phyloP scores from a whole-genome alignment of 352 stramenopile species.

The Phytophthora cryptogea region DNA sequence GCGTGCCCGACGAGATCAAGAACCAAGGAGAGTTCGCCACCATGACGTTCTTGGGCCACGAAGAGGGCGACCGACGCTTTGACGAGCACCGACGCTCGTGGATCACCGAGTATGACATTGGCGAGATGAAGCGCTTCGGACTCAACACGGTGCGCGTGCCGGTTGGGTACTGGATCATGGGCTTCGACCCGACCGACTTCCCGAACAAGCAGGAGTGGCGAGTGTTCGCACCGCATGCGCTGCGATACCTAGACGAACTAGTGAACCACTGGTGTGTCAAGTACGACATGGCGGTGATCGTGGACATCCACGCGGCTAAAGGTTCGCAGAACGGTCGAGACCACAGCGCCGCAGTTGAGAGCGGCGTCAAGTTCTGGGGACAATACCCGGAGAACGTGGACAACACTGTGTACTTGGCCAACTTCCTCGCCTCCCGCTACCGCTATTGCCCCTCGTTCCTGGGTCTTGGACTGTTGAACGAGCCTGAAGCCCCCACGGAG shows the following conservation, averaged over 20 bases:
- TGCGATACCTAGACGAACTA: constrained; percentile 58
- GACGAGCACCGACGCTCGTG: constrained; percentile 67
- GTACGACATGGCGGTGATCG: constrained; percentile 64
- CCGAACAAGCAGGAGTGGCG: constrained; percentile 50
- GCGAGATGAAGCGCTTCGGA: constrained; percentile 58
- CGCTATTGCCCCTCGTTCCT: constrained; percentile 72
- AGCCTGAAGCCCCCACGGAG: constrained; percentile 56
- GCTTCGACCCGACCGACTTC: constrained; percentile 65
- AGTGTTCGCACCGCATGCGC: constrained; percentile 44
- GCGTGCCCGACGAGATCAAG: constrained; percentile 49
- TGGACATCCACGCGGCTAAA: constrained; percentile 84
- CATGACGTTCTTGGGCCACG: constrained; percentile 54
- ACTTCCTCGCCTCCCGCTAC: constrained; percentile 73
- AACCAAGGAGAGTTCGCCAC: constrained; percentile 72
- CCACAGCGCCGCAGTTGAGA: constrained; percentile 64
- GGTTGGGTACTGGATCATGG: constrained; percentile 82
- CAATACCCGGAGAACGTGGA: constrained; percentile 69
- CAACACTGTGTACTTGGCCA: constrained; percentile 56
- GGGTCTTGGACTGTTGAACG: constrained; percentile 76
- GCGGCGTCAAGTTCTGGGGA: constrained; percentile 55
- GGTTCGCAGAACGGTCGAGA: constrained; percentile 83
- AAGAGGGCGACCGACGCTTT: constrained; percentile 38
- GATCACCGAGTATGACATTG: constrained; percentile 78
- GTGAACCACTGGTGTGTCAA: constrained; percentile 53
- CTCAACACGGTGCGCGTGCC: constrained; percentile 86